Evolutionary conservation across 2,329 filamentous ascomycete genomes (phyloP).

Genomic region (Clonostachys rosea): DNA sequence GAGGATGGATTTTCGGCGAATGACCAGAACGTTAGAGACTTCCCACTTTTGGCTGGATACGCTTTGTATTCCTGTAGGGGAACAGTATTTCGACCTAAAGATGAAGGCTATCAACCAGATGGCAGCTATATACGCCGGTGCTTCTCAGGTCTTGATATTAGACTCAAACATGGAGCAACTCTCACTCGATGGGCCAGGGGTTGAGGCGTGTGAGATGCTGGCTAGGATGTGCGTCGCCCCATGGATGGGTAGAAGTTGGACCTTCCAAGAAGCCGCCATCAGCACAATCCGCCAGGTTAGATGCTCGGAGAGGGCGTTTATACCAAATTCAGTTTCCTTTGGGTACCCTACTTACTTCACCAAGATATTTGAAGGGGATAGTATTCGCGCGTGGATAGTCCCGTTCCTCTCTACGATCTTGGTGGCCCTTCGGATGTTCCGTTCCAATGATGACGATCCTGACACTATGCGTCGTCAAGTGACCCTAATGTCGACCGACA

Average conservation of each 20-base stretch:
- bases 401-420: neutral
- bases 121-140: neutral
- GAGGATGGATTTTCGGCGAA: neutral
- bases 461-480: neutral
- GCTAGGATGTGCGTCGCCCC: neutral
- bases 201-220: neutral
- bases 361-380: neutral
- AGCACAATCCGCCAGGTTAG: neutral
- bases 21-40: neutral
- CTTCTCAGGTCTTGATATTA: neutral
- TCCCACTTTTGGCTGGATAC: neutral
- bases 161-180: neutral
- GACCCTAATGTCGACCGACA: neutral
- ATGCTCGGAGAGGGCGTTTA: neutral
- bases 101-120: neutral
- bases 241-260: neutral
- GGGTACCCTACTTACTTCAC: neutral
- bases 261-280: neutral
- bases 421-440: neutral
- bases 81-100: neutral
- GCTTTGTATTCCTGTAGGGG: neutral
- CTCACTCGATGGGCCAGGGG: neutral
- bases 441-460: neutral
- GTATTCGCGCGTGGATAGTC: neutral
- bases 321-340: neutral